Conservation (phyloP, 1,284 basidiomycete species). For the Malassezia sympodialis region DNA sequence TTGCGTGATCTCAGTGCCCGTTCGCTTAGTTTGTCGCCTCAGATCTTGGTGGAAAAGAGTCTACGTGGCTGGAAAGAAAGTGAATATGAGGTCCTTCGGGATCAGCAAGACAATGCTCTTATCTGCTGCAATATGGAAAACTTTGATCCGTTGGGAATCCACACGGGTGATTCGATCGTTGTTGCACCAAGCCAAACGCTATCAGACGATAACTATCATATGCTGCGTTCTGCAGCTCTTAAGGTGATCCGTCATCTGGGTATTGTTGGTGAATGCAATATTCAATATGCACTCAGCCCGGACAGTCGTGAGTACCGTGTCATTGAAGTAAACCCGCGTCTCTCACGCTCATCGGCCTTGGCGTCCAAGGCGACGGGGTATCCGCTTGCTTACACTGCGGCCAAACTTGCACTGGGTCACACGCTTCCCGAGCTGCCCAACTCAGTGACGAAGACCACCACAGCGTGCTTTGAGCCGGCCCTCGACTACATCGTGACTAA, state of each 20-base stretch:
- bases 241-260: slow-evolving; percentile 96
- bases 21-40: slow-evolving; percentile 79
- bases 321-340: slow-evolving; percentile 55
- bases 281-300: slow-evolving; percentile 96
- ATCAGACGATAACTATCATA: slow-evolving; percentile 90
- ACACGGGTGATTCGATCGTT: slow-evolving; percentile 99
- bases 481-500: slow-evolving; percentile 99
- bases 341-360: slow-evolving; percentile 58
- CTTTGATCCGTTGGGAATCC: slow-evolving; percentile 95
- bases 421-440: slow-evolving; percentile 96
- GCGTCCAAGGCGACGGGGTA: slow-evolving; percentile 99
- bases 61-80: slow-evolving; percentile 99
- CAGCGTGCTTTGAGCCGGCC: slow-evolving; percentile 98
- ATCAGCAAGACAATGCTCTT: slow-evolving; percentile 75
- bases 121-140: slow-evolving; percentile 98
- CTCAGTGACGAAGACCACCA: slow-evolving; percentile 97
- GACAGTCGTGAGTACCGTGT: slow-evolving; percentile 88
- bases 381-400: slow-evolving; percentile 96
- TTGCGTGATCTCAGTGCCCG: slow-evolving; percentile 86
- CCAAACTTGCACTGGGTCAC: slow-evolving; percentile 97
- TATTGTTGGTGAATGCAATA: slow-evolving; percentile 96
- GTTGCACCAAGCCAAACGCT: slow-evolving; percentile 96
- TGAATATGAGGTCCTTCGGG: slow-evolving; percentile 97
- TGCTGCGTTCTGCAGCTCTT: slow-evolving; percentile 93
- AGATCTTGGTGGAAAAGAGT: slow-evolving; percentile 92